Evolutionary conservation across 2,329 filamentous ascomycete species (phyloP).

Genomic region (Passalora sequoiae): DNA sequence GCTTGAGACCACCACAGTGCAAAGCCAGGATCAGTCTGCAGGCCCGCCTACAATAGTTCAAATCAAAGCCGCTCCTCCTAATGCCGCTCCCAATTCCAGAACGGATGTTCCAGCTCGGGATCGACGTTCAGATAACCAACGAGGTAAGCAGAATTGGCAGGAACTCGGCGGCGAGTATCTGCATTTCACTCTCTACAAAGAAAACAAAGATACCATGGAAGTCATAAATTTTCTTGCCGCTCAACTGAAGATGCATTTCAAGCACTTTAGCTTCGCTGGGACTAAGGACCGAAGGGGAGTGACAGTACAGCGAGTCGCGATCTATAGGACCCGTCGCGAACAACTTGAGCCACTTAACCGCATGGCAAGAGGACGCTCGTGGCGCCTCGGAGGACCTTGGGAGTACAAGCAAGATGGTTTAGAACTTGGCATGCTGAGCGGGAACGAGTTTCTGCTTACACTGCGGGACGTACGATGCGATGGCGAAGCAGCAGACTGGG

Average conservation of each 20-base stretch:
- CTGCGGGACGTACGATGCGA: slow-evolving; percentile 75
- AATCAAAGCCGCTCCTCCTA: slow-evolving; percentile 46
- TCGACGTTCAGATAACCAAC: slow-evolving; percentile 19
- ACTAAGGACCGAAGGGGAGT: slow-evolving; percentile 88
- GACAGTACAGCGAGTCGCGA: slow-evolving; percentile 76
- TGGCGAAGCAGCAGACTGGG: slow-evolving; percentile 34
- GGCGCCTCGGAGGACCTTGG: slow-evolving; percentile 67
- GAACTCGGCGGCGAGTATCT: slow-evolving; percentile 73
- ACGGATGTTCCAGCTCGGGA: slow-evolving; percentile 15
- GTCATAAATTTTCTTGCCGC: slow-evolving; percentile 71
- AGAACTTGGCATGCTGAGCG: slow-evolving; percentile 74
- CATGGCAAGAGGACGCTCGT: slow-evolving; percentile 50
- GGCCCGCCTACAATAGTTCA: slow-evolving; percentile 57
- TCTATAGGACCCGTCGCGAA: slow-evolving; percentile 55
- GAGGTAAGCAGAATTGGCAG: slow-evolving; percentile 54
- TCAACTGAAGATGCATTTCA: slow-evolving; percentile 62
- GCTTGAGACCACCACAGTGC: slow-evolving; percentile 71
- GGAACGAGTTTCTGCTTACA: slow-evolving; percentile 91
- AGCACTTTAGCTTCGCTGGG: slow-evolving; percentile 73
- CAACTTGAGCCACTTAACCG: slow-evolving; percentile 61
- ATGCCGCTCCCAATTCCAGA: slow-evolving; percentile 15
- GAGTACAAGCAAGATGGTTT: slow-evolving; percentile 67
- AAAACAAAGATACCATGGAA: slow-evolving; percentile 96
- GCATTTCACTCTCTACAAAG: slow-evolving; percentile 91
- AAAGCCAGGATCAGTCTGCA: slow-evolving; percentile 49